A percentile compares a stretch with the other conserved stretches of the same genome.
These are phyloP conservation scores for Podaxis sp. DNA, from an alignment of 768 basidiomycete species.

Conservation along the genomic window DNA sequence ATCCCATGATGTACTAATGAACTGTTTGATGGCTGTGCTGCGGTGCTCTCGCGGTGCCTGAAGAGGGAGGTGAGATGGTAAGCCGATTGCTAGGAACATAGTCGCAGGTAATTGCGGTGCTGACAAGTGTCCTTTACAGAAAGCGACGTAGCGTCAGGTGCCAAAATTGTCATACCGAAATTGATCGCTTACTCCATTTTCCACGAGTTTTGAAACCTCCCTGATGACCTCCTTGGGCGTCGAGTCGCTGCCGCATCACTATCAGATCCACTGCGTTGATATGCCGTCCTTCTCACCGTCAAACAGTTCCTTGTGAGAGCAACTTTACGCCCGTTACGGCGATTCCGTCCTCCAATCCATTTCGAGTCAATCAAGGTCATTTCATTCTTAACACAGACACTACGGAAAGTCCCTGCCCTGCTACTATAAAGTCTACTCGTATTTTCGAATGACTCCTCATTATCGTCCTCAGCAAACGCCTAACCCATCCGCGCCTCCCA, in stretches of 20 bases:
- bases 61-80: conserved; percentile 29
- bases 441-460: conserved; percentile 32
- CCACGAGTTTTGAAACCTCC: conserved; percentile 31
- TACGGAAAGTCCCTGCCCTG: conserved; percentile 30
- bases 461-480: conserved; percentile 22
- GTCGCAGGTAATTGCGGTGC: conserved; percentile 13
- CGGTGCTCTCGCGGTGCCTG: conserved; percentile 8
- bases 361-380: conserved; percentile 42
- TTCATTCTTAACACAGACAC: conserved; percentile 32
- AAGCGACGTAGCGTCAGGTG: conserved; percentile 18
- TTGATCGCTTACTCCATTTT: conserved; percentile 30
- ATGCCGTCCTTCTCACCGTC: conserved; percentile 28
- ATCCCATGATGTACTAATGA: conserved; percentile 9
- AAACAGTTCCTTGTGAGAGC: conserved; percentile 26
- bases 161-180: conserved; percentile 24
- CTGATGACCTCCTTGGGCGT: conserved; percentile 35
- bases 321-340: conserved; percentile 21
- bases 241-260: conserved; percentile 36
- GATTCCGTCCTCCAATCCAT: conserved; percentile 32
- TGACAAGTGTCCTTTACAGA: conserved; percentile 16
- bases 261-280: conserved; percentile 34
- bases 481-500: conserved; percentile 11
- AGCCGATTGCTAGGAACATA: conserved; percentile 34
- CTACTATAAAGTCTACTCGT: conserved; percentile 28
- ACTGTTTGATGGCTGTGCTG: conserved; percentile 22